Conservation (phyloP, 257 asterid species). For the Gentiana macrophylla region DNA sequence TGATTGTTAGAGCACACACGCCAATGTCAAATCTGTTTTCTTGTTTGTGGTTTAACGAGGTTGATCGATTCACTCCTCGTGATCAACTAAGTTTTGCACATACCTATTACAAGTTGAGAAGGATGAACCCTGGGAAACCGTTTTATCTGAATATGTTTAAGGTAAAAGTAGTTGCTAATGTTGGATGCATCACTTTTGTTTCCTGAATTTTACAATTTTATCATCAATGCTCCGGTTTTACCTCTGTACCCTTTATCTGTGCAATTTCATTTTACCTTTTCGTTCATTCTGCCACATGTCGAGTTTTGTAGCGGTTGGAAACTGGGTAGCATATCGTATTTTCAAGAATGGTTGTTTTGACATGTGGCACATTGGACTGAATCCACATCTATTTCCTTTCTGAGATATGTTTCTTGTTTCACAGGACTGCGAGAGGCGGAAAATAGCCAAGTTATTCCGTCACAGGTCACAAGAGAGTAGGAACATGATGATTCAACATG, state of each 20-base stretch:
- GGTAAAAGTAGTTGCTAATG: conserved; percentile 23
- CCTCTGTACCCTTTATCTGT: too few species aligned
- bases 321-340: too few species aligned
- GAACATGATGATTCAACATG: conserved; percentile 26
- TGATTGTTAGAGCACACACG: conserved; percentile 92
- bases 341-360: too few species aligned
- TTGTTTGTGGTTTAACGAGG: conserved; percentile 98
- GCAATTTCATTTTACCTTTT: too few species aligned
- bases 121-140: conserved; percentile 75
- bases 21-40: conserved; percentile 98
- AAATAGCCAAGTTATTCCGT: conserved; percentile 75
- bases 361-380: too few species aligned
- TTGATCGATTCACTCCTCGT: conserved; percentile 93
- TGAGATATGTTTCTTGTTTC: conserved; percentile 1
- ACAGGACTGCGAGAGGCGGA: conserved; percentile 97
- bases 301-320: too few species aligned
- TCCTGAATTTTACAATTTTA: not conserved
- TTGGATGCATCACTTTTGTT: too few species aligned
- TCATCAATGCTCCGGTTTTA: not conserved
- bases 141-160: conserved; percentile 89
- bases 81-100: conserved; percentile 97
- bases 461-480: conserved; percentile 73
- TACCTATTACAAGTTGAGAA: conserved; percentile 74
- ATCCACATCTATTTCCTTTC: too few species aligned
- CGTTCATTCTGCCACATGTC: too few species aligned